phyloP scores from a whole-genome alignment of 83 land plant species.

The Picea engelmannii region DNA sequence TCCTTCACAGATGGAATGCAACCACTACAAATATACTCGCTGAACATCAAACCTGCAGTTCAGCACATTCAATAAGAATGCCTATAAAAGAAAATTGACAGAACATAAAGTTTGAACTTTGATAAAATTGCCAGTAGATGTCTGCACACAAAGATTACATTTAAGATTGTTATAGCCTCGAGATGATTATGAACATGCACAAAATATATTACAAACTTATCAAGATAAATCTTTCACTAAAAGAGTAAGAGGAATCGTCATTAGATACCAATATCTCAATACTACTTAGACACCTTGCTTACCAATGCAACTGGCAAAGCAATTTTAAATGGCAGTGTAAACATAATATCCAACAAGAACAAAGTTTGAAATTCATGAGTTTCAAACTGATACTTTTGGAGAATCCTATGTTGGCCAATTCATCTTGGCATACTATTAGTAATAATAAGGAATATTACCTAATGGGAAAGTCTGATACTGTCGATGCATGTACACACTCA shows the following conservation, averaged over 20 bases:
- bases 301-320: not conserved
- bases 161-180: not conserved
- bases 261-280: not conserved
- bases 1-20: conserved; percentile 80
- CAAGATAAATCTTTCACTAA: not conserved
- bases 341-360: not conserved
- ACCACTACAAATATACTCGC: conserved; percentile 84
- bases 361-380: not conserved
- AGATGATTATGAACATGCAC: not conserved
- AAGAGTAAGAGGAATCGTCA: not conserved
- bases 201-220: not conserved
- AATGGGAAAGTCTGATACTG: no score
- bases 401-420: no score
- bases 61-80: conserved; percentile 3
- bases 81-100: not conserved
- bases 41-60: conserved; percentile 76
- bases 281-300: not conserved
- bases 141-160: not conserved
- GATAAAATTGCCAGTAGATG: not conserved
- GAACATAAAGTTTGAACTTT: not conserved
- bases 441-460: no score
- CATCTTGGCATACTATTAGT: no score
- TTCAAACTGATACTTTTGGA: not conserved
- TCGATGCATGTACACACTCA: no score
- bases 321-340: not conserved